Evolutionary conservation across 176 grass and related monocot species (phyloP).

Genomic region (Oropetium thomaeum): DNA sequence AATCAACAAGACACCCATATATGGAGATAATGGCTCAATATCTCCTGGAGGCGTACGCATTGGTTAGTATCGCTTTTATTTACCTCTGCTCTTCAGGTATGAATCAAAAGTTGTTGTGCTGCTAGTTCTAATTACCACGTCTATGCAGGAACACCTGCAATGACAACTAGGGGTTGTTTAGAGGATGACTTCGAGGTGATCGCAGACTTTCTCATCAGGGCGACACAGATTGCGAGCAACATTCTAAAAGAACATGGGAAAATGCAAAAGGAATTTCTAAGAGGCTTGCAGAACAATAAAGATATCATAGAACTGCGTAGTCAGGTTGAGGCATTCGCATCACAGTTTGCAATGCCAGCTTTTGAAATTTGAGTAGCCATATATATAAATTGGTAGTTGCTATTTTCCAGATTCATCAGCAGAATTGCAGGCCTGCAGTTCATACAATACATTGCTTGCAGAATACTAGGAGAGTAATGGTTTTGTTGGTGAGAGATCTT

Average conservation of each 20-base stretch:
- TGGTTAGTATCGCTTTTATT: slow-evolving; percentile 51
- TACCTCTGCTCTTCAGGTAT: neutral
- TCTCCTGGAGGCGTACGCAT: slow-evolving; percentile 82
- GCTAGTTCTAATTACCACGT: slow-evolving; percentile 24
- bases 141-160: slow-evolving; percentile 78
- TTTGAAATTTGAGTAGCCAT: slow-evolving; percentile 78
- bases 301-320: slow-evolving; percentile 70
- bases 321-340: slow-evolving; percentile 79
- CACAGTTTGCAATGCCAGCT: slow-evolving; percentile 82
- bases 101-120: neutral
- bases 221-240: slow-evolving; percentile 71
- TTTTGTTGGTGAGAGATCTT: slow-evolving; percentile 2
- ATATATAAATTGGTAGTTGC: slow-evolving; percentile 26
- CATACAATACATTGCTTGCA: slow-evolving; percentile 3
- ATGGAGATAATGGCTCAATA: slow-evolving; percentile 93
- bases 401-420: slow-evolving; percentile 32
- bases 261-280: slow-evolving; percentile 73
- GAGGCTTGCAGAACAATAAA: slow-evolving; percentile 72
- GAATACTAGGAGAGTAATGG: slow-evolving; percentile 19
- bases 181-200: slow-evolving; percentile 82
- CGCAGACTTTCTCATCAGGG: slow-evolving; percentile 80
- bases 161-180: slow-evolving; percentile 98
- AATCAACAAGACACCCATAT: slow-evolving; percentile 89
- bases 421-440: neutral
- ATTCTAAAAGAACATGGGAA: slow-evolving; percentile 85